These are phyloP conservation scores for Pistacia atlantica DNA, from an alignment of 345 rosid genomes.

Conservation along the genomic window DNA sequence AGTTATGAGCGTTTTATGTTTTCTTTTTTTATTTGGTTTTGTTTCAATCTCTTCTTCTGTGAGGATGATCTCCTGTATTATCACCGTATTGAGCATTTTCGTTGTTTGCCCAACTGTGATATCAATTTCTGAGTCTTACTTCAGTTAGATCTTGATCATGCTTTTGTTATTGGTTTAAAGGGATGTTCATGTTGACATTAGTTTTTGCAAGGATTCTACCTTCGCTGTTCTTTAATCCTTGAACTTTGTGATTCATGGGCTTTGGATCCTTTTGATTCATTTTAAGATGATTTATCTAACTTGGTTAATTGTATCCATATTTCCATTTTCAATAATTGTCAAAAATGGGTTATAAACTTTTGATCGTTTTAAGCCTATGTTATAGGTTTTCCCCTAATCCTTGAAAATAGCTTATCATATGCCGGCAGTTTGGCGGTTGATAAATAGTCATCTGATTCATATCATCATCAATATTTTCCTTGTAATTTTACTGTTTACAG, in stretches of 20 bases:
- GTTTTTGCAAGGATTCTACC: background rate
- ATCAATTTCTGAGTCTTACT: background rate
- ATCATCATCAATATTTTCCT: background rate
- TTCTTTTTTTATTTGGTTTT: background rate
- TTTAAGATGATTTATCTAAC: background rate
- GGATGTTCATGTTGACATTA: background rate
- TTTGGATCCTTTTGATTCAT: background rate
- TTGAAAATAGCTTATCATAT: background rate
- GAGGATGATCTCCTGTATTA: background rate
- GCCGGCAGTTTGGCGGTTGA: background rate
- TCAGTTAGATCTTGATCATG: constrained; percentile 11
- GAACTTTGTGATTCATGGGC: background rate
- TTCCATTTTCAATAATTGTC: background rate
- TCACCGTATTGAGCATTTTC: constrained; percentile 10
- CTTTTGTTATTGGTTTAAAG: background rate
- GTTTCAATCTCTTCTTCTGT: background rate
- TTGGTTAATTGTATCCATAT: background rate
- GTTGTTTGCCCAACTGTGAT: background rate
- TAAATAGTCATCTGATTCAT: constrained; percentile 3
- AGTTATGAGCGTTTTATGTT: background rate
- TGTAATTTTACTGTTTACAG: background rate
- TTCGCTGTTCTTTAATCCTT: background rate
- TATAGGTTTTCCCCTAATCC: background rate
- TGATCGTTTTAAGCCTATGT: background rate
- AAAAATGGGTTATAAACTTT: constrained; percentile 5